phyloP scores from a whole-genome alignment of 2,329 filamentous ascomycete species.

The Colletotrichum sp. region DNA sequence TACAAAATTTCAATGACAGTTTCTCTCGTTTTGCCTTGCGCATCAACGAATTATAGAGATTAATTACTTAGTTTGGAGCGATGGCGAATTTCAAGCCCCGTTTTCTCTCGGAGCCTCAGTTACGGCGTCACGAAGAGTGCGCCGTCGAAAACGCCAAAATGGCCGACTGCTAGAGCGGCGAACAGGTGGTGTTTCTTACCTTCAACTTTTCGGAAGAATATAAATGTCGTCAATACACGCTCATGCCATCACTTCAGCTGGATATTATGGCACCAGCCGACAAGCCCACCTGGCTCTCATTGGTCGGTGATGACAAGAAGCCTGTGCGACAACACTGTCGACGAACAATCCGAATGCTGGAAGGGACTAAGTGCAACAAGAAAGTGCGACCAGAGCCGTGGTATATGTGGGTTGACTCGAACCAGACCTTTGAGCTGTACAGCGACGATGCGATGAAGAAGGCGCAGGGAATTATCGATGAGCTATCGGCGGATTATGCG shows the following conservation, averaged over 20 bases:
- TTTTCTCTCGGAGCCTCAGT: neutral
- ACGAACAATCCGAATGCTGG: neutral
- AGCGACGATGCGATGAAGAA: neutral
- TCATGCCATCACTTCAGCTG: neutral
- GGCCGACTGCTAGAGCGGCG: neutral
- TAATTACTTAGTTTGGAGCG: too few species aligned
- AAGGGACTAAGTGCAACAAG: neutral
- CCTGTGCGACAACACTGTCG: neutral
- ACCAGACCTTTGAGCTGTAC: neutral
- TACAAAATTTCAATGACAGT: rapidly evolving
- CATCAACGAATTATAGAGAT: neutral
- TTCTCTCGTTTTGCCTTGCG: rapidly evolving
- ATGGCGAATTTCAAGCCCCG: neutral
- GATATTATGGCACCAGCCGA: neutral
- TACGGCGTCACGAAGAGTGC: neutral
- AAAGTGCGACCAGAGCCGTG: neutral
- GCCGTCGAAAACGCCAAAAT: conserved; percentile 1
- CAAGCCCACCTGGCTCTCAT: neutral
- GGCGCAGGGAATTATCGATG: neutral
- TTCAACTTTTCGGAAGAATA: neutral
- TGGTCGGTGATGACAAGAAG: neutral
- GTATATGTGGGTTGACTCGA: neutral
- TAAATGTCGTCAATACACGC: neutral
- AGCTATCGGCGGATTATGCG: neutral
- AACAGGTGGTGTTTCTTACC: neutral